Evolutionary conservation across 2,329 filamentous ascomycete species (phyloP).

Genomic region (Botrytis elliptica): DNA sequence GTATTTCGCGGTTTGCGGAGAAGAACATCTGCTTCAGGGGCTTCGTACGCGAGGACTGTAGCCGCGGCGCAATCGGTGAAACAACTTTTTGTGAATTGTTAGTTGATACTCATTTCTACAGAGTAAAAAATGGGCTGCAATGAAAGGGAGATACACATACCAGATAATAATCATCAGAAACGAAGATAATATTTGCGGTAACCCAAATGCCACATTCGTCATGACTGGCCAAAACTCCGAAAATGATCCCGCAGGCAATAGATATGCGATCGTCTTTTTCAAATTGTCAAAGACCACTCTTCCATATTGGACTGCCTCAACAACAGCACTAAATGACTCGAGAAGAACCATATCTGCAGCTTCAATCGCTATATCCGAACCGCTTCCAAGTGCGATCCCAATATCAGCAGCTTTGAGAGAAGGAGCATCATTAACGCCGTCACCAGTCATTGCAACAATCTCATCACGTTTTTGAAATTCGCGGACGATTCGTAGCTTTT

Average conservation of each 20-base stretch:
- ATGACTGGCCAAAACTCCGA: conserved; percentile 59
- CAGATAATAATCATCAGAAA: conserved; percentile 50
- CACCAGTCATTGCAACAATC: conserved; percentile 53
- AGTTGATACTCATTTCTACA: background rate
- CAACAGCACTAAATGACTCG: conserved; percentile 69
- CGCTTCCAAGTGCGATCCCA: conserved; percentile 57
- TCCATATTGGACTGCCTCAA: conserved; percentile 70
- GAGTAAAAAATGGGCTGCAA: background rate
- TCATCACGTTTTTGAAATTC: conserved; percentile 53
- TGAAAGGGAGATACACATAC: background rate
- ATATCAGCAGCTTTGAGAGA: conserved; percentile 64
- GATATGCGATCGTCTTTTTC: conserved; percentile 64
- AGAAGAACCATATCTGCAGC: conserved; percentile 62
- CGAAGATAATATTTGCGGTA: conserved; percentile 57
- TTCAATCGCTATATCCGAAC: conserved; percentile 61
- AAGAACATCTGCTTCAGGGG: conserved; percentile 72
- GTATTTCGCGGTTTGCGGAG: conserved; percentile 64
- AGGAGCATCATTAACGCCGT: conserved; percentile 51
- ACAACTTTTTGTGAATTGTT: conserved; percentile 43
- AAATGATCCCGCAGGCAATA: conserved; percentile 60
- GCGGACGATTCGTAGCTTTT: conserved; percentile 73
- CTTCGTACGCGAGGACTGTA: conserved; percentile 71
- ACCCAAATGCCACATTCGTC: conserved; percentile 57
- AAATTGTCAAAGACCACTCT: conserved; percentile 78
- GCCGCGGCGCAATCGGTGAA: conserved; percentile 74